Conservation (phyloP, 352 stramenopile species). For the Globisporangium solare region DNA sequence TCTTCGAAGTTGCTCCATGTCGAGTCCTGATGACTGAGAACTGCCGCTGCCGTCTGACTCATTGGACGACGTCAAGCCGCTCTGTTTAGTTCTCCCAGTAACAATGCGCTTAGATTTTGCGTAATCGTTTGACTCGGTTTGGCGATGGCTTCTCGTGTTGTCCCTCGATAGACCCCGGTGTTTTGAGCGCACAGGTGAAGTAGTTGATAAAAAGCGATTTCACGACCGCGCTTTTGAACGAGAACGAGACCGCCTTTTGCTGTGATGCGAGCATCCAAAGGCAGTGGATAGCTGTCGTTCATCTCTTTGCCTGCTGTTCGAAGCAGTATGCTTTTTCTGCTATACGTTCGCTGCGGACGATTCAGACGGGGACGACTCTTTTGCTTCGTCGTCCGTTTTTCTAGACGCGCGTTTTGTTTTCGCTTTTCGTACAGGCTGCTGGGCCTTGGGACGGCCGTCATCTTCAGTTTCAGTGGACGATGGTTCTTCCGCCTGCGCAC, state of each 20-base stretch:
- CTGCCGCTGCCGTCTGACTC: constrained; percentile 4
- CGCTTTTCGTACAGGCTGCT: background rate
- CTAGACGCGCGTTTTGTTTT: background rate
- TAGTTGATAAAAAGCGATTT: background rate
- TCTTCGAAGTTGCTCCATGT: constrained; percentile 31
- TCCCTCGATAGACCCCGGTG: background rate
- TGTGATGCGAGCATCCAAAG: constrained; percentile 1
- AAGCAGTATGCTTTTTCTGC: background rate
- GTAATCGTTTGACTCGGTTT: background rate
- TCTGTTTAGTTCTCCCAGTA: background rate
- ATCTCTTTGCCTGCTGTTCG: background rate
- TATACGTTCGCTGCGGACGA: background rate
- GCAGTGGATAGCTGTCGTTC: constrained; percentile 4
- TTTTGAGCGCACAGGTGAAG: background rate
- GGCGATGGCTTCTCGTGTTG: background rate
- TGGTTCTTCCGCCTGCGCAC: background rate
- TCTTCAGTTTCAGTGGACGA: constrained; percentile 14
- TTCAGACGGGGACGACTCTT: constrained; percentile 3
- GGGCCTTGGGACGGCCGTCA: background rate
- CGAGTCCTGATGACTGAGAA: constrained; percentile 31
- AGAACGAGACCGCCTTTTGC: constrained; percentile 4
- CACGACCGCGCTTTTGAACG: background rate
- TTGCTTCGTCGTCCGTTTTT: constrained; percentile 7
- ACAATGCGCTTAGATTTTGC: background rate
- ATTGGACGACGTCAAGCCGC: constrained; percentile 5